Evolutionary conservation across 805 yeast genomes (phyloP).

Genomic region (Candida nonsorbophila): DNA sequence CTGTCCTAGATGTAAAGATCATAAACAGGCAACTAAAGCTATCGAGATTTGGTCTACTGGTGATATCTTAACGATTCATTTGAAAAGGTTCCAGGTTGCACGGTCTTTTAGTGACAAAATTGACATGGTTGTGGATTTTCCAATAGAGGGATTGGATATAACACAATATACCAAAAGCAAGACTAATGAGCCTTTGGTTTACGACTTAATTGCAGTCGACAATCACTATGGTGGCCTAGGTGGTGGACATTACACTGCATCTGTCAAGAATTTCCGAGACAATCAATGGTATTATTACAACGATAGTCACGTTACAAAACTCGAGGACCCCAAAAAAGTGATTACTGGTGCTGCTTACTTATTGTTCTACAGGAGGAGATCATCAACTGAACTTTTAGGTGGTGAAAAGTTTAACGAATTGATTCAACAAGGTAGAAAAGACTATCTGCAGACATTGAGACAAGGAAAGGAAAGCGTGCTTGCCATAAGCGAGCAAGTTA

Average conservation of each 20-base stretch:
- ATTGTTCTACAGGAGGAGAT: conserved; percentile 69
- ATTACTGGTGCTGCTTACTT: conserved; percentile 81
- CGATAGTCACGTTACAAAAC: conserved; percentile 67
- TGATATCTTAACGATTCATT: conserved; percentile 81
- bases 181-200: conserved; percentile 37
- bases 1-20: conserved; percentile 85
- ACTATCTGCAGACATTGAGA: conserved; percentile 10
- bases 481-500: conserved; percentile 12
- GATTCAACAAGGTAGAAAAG: conserved; percentile 35
- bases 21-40: conserved; percentile 84
- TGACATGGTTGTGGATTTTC: conserved; percentile 79
- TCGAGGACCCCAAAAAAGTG: conserved; percentile 53
- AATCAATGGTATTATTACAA: conserved; percentile 84
- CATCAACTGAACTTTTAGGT: conserved; percentile 37
- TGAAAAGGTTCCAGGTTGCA: conserved; percentile 84
- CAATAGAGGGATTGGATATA: conserved; percentile 77
- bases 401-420: conserved; percentile 39
- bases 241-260: conserved; percentile 96
- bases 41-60: conserved; percentile 94
- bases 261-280: conserved; percentile 73
- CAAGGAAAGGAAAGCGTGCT: conserved; percentile 9
- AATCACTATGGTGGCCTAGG: conserved; percentile 96
- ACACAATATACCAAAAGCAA: conserved; percentile 44
- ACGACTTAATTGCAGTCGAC: conserved; percentile 89
- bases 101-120: conserved; percentile 86